Evolutionary conservation across 1,284 basidiomycete species (phyloP), one percentile per base, ranked within the genome.

Genomic region (Ustilago nuda): DNA sequence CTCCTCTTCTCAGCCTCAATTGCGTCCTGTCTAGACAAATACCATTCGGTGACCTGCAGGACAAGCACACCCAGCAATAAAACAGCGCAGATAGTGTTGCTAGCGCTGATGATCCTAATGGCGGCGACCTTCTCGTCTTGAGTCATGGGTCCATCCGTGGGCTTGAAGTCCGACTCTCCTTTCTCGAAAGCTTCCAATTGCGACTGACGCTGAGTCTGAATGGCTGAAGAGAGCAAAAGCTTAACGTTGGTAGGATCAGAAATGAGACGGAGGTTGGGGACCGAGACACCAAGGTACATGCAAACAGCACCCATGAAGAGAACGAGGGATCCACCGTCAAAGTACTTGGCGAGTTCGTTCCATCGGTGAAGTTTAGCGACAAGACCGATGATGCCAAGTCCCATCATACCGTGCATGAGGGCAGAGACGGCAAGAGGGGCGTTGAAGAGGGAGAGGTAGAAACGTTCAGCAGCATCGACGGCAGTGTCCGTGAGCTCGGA

Each of bases 341-440:
- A 85, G 72, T 84, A 85, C 69, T 81, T 84, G 51, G 84, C 84
- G 54, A 77, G 75, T 51, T 85, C 83, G 55, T 64, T 79, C 84
- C 84, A 85, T 13, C 81, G 72, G 50, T 85, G 82, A 27, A 85
- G 68, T 65, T 85, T 85, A 33, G 82, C 77, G 8, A 81, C 56
- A 17, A 85, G 66, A 3, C 82, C 84, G 35, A 85, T 48, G 41
- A 85, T 46, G 11, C 84, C 84, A 9, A 85, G 66, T 0, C 68
- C 82, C 27, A 84, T 76, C 74, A 85, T 81, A 2, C 82, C 82
- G 67, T 85, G 84, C 23, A 85, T 60, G 4, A 84, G 59, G 8
- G 81, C 81, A n/a, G 76, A 51, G 17, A 85, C 66, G 37, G 81
- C 82, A 11, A 65, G 62, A 1, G 84, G 84, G 0, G 67, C 78